These are phyloP conservation scores for Tremellales sp. DNA, from an alignment of 1,284 basidiomycete species.

Conservation along the genomic window DNA sequence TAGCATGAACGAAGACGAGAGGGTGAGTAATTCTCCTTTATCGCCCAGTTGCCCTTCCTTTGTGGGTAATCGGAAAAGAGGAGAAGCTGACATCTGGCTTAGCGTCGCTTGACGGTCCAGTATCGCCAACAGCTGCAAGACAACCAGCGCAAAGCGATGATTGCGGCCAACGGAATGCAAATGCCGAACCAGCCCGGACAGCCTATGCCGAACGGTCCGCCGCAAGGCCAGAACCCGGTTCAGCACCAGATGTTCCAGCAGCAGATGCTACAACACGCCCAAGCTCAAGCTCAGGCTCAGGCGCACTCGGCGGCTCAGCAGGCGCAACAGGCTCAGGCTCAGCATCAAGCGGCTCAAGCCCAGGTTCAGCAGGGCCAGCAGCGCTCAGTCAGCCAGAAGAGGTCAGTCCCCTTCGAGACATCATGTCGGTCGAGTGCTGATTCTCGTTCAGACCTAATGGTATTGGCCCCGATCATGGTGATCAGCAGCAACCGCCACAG, in stretches of 20 bases:
- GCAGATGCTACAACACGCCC: conserved; percentile 8
- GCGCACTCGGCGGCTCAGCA: conserved; percentile 16
- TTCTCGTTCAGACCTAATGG: conserved; percentile 13
- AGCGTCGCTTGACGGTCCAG: conserved; percentile 26
- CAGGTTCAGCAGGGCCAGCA: conserved; percentile 9
- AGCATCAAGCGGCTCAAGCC: conserved; percentile 11
- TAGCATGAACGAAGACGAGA: conserved; percentile 31
- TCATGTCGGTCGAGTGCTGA: background rate
- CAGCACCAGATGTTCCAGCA: conserved; percentile 9
- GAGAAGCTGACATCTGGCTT: conserved; percentile 1
- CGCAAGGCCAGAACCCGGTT: conserved; percentile 7
- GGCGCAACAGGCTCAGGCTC: conserved; percentile 13
- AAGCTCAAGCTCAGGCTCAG: conserved; percentile 8
- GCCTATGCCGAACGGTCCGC: background rate
- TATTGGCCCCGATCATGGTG: conserved; percentile 9
- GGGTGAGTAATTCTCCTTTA: conserved; percentile 15
- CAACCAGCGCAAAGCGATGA: conserved; percentile 25
- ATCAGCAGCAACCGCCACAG: conserved; percentile 1
- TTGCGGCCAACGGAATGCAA: conserved; percentile 13
- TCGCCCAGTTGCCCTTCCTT: background rate
- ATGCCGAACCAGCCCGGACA: conserved; percentile 1
- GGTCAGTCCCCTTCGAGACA: conserved; percentile 11
- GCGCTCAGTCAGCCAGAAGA: conserved; percentile 2
- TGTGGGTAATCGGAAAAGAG: background rate
- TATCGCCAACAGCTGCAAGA: conserved; percentile 28